These are phyloP conservation scores for Trichoderma parareesei DNA, from an alignment of 495 filamentous ascomycete genomes.

Conservation along the genomic window DNA sequence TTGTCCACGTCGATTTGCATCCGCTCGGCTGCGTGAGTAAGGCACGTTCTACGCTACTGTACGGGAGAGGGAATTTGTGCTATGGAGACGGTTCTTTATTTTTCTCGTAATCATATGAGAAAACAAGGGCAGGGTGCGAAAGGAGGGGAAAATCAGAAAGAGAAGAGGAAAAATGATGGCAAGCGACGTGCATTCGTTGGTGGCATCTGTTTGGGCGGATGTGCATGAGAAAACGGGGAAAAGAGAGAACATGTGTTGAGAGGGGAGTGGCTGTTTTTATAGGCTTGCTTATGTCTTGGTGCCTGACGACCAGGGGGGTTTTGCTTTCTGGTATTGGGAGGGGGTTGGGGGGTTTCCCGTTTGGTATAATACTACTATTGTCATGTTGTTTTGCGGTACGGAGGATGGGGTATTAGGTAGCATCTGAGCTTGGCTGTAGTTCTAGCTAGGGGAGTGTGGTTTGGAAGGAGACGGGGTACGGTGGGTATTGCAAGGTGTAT, in stretches of 20 bases:
- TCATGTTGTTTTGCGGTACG: background rate
- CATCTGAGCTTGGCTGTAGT: background rate
- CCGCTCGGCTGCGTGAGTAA: too few relatives aligned
- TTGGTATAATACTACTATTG: background rate
- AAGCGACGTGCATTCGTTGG: background rate
- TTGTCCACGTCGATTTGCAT: too few relatives aligned
- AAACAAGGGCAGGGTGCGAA: too few relatives aligned
- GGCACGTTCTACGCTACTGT: background rate
- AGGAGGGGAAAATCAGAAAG: too few relatives aligned
- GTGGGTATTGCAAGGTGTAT: background rate
- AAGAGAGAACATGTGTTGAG: conserved; percentile 7
- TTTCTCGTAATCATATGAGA: too few relatives aligned
- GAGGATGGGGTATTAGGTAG: background rate
- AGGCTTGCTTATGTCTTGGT: conserved; percentile 7
- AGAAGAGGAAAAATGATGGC: background rate
- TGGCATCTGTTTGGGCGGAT: conserved; percentile 3
- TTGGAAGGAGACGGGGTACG: background rate
- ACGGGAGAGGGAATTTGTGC: background rate
- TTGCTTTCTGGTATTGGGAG: background rate
- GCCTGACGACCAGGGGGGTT: background rate
- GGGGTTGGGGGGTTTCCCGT: background rate
- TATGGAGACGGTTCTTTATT: background rate
- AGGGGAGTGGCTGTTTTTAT: conserved; percentile 8
- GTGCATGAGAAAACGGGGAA: conserved; percentile 1
- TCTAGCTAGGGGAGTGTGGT: background rate